phyloP scores from a whole-genome alignment of 163 green algal genomes.

The Scenedesmus sp. region DNA sequence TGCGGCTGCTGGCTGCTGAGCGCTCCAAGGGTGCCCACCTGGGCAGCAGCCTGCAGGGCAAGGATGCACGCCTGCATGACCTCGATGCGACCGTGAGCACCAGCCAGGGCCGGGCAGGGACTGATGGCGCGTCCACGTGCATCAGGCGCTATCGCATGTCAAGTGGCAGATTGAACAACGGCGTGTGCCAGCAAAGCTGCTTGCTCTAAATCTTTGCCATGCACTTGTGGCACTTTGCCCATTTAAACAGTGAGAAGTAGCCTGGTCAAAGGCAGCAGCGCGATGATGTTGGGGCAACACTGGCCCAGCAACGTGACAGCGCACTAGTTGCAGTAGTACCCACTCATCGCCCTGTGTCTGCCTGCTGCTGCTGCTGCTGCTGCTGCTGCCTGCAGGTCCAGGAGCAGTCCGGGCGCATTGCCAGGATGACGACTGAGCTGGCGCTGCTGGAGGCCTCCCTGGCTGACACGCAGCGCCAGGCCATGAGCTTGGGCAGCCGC shows the following conservation, averaged over 20 bases:
- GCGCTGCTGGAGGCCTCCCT: constrained; percentile 39
- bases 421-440: background rate
- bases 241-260: too few relatives aligned
- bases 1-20: constrained; percentile 31
- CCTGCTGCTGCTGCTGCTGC: too few relatives aligned
- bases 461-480: constrained; percentile 29
- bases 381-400: constrained; percentile 7
- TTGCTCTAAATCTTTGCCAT: too few relatives aligned
- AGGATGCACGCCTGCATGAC: constrained; percentile 40
- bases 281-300: background rate
- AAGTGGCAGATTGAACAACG: too few relatives aligned
- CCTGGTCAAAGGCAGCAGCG: too few relatives aligned
- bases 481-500: constrained; percentile 8
- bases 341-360: background rate
- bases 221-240: too few relatives aligned
- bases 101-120: too few relatives aligned
- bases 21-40: background rate
- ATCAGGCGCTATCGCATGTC: too few relatives aligned
- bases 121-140: too few relatives aligned
- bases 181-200: too few relatives aligned
- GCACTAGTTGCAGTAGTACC: background rate
- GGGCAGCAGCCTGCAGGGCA: constrained; percentile 32
- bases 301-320: background rate
- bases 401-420: constrained; percentile 14
- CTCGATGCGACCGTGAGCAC: constrained; percentile 20